These are phyloP conservation scores for Breynia disticha DNA, from an alignment of 441 rosid genomes.

Conservation along the genomic window DNA sequence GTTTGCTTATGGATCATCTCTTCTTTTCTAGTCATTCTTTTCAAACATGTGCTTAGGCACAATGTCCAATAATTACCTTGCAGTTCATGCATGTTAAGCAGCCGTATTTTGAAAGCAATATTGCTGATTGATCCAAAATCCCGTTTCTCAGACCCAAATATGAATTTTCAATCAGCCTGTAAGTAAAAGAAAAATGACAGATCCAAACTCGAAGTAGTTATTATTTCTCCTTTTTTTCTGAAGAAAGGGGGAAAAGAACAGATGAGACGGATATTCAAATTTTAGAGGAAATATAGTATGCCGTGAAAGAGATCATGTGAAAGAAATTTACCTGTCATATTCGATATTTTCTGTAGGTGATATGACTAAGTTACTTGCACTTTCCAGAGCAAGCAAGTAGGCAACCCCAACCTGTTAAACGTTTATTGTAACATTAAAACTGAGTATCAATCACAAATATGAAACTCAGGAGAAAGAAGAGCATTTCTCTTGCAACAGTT, in stretches of 20 bases:
- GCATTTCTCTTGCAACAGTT: too few species aligned
- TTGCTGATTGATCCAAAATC: conserved; percentile 91
- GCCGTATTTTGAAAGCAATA: conserved; percentile 68
- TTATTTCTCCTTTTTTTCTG: too few species aligned
- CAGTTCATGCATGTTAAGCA: conserved; percentile 84
- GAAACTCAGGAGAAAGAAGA: neutral
- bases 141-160: conserved; percentile 88
- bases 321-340: conserved; percentile 56
- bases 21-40: neutral
- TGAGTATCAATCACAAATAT: too few species aligned
- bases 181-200: neutral
- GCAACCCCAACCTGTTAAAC: conserved; percentile 76
- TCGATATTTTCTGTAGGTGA: conserved; percentile 74
- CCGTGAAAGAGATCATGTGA: too few species aligned
- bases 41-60: neutral
- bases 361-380: conserved; percentile 52
- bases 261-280: too few species aligned
- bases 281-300: too few species aligned
- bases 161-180: conserved; percentile 80
- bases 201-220: too few species aligned
- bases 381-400: conserved; percentile 80
- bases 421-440: neutral
- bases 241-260: too few species aligned
- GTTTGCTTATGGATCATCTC: too few species aligned
- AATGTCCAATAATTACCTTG: conserved; percentile 44